Base-by-base conservation (phyloP, 495 filamentous ascomycete genomes). In the Rhizodiscina lignyota region DNA sequence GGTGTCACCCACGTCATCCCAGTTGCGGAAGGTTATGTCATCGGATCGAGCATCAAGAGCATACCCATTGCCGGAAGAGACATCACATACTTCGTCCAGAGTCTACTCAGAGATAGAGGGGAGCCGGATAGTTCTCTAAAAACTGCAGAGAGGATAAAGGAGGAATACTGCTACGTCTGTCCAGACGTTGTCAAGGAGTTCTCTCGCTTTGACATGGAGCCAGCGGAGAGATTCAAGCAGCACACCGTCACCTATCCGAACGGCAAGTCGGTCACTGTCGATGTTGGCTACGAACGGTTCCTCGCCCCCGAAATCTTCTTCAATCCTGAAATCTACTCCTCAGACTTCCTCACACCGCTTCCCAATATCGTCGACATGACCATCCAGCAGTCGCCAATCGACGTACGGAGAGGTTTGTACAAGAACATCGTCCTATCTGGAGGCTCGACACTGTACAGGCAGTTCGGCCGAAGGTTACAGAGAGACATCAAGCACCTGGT, bases 381-480 rank as follows among this genome's bases (percentile, higher is more conserved):
- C 40, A 97, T 97, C 50, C 89, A 97, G 56, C 83, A 79, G 16
- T 92, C 85, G 28, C 89, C 89, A 21, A 97, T 97, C 48, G 89
- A 97, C 53, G 89, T 97, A 32, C 81, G 89, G 42, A 68, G 89
- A 58, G 89, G 89, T 17, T 71, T 97, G 4, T 97, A 97, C 67
- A 97, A 97, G 77, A 97, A 97, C 58, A 97, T 97, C 60, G 89
- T 97, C 4, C 67, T 97, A 22, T 94, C 87, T 5, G 89, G 89
- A 45, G 89, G 89, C 36, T 93, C 84, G 36, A 97, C 89, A 8
- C 64, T 97, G 36, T 97, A 94, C 67, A 91, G 93, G 61, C 83
- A 94, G 58, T 97, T 97, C 56, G 89, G 89, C 17, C 74, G 89
- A 37, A 72, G 89, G 50, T 64, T 97, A 62, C 89, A 97, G 58